phyloP scores from a whole-genome alignment of 31 red algal genomes.

The Odonthalia washingtoniensis region DNA sequence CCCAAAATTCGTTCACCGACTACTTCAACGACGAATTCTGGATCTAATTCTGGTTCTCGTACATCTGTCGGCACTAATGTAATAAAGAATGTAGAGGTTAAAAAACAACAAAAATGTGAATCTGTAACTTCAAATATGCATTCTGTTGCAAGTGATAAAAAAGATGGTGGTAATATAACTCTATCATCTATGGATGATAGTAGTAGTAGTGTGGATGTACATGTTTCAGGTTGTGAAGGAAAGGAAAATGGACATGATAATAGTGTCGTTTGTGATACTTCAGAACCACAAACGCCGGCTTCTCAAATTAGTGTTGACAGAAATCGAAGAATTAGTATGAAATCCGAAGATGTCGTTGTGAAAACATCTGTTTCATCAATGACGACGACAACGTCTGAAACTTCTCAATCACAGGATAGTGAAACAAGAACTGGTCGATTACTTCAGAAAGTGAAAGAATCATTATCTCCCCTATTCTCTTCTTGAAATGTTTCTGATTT shows the following conservation, averaged over 20 bases:
- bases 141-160: background rate
- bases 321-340: too few relatives aligned
- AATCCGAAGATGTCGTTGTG: too few relatives aligned
- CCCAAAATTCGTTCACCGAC: slow-evolving; percentile 9
- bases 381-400: too few relatives aligned
- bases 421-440: too few relatives aligned
- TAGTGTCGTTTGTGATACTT: background rate
- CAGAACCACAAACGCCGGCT: background rate
- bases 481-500: too few relatives aligned
- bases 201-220: background rate
- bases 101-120: background rate
- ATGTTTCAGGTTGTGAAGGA: background rate
- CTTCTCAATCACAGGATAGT: too few relatives aligned
- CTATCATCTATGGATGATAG: background rate
- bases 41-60: background rate
- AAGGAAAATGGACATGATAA: background rate
- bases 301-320: too few relatives aligned
- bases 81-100: background rate
- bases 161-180: background rate
- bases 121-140: background rate
- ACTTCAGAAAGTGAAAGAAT: too few relatives aligned
- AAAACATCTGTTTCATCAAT: too few relatives aligned
- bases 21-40: background rate
- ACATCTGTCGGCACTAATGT: background rate
- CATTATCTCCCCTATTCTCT: too few relatives aligned